These are phyloP conservation scores for Cenococcum geophilum DNA, from an alignment of 495 filamentous ascomycete genomes.

Conservation along the genomic window DNA sequence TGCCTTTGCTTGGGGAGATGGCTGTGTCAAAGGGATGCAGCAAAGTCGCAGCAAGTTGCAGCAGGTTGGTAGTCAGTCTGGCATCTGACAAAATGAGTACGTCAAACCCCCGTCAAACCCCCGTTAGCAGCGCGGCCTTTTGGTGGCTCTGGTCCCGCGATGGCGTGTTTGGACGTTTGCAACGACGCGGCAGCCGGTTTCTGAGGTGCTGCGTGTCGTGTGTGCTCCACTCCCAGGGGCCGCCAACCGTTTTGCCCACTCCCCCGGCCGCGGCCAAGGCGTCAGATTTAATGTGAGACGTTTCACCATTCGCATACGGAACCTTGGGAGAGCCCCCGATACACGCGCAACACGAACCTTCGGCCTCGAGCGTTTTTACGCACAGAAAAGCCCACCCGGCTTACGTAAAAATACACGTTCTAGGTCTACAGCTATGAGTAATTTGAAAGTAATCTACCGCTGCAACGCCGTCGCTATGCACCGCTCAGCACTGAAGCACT, in stretches of 20 bases:
- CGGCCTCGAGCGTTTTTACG: no score
- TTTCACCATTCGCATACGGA: no score
- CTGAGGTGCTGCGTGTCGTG: slow-evolving; percentile 6
- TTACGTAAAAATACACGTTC: background rate
- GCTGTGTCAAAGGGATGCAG: slow-evolving; percentile 1
- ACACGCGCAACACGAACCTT: no score
- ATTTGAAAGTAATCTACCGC: background rate
- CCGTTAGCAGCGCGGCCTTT: no score
- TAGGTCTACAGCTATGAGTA: background rate
- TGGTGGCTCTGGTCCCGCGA: background rate
- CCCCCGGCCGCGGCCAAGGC: background rate
- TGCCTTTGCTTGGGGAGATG: background rate
- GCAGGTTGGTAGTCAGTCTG: no score
- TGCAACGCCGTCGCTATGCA: slow-evolving; percentile 33
- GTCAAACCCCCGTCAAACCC: no score
- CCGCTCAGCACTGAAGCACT: background rate
- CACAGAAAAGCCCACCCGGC: background rate
- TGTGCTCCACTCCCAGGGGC: background rate
- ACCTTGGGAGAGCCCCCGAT: no score
- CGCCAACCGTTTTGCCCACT: background rate
- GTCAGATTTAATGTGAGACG: background rate
- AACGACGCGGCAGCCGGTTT: background rate
- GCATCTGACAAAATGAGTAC: no score
- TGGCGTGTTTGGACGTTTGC: background rate
- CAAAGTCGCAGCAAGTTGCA: no score